These are phyloP conservation scores for Cunninghamia lanceolata DNA, from an alignment of 75 land plant species.

Conservation along the genomic window DNA sequence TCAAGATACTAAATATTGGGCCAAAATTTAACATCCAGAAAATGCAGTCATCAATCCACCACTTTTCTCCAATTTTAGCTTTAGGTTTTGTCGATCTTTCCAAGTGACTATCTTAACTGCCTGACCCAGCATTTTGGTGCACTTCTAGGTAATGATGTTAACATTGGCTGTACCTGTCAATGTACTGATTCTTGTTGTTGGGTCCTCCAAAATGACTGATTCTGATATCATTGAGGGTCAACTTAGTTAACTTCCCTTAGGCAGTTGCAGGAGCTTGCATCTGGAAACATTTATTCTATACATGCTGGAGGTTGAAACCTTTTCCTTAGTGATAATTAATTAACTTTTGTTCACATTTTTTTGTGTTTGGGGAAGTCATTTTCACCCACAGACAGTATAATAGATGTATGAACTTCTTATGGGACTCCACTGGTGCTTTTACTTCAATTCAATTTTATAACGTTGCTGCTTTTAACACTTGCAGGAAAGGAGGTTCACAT, in stretches of 20 bases:
- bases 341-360: neutral
- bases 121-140: neutral
- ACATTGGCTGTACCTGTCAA: neutral
- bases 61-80: no score
- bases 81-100: neutral
- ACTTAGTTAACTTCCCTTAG: neutral
- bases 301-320: neutral
- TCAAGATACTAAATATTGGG: no score
- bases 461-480: neutral
- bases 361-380: neutral
- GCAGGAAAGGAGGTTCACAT: slow-evolving; percentile 34
- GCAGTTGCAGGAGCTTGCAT: neutral
- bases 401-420: neutral
- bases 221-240: neutral
- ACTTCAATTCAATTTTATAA: neutral
- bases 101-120: neutral
- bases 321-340: neutral
- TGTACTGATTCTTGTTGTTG: neutral
- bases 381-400: neutral
- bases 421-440: neutral
- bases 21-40: no score
- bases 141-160: neutral
- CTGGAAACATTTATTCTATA: neutral
- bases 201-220: neutral
- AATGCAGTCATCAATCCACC: no score